Conservation (phyloP, 2,329 filamentous ascomycete species). For the Beauveria scarabaeidicola region DNA sequence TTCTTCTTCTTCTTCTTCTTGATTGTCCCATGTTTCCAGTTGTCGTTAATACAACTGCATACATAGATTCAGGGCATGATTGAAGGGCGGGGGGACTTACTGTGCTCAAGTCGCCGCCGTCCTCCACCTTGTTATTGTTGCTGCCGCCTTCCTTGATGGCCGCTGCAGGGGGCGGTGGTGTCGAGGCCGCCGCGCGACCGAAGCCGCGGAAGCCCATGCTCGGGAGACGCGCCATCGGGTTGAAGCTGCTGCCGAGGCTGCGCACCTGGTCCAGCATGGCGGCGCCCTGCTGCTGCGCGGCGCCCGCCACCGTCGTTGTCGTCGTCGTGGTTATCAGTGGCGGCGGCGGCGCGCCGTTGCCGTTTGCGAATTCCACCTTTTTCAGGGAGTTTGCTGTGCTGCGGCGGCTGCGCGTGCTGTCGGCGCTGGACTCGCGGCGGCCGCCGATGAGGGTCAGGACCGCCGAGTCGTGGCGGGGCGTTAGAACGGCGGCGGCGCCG, state of each 20-base stretch:
- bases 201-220: slow-evolving; percentile 69
- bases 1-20: background rate
- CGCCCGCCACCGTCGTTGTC: slow-evolving; percentile 15
- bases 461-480: slow-evolving; percentile 38
- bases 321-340: background rate
- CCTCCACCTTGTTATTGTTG: slow-evolving; percentile 32
- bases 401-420: slow-evolving; percentile 59
- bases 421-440: slow-evolving; percentile 66
- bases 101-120: slow-evolving; percentile 49
- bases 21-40: background rate
- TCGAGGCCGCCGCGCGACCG: slow-evolving; percentile 40
- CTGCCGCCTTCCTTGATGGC: slow-evolving; percentile 23
- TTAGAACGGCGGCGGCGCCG: slow-evolving; percentile 32
- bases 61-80: no score
- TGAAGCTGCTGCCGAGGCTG: slow-evolving; percentile 70
- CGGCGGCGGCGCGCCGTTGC: slow-evolving; percentile 16
- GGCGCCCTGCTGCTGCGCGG: slow-evolving; percentile 34
- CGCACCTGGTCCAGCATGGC: slow-evolving; percentile 72
- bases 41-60: background rate
- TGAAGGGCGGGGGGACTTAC: slow-evolving; percentile 31
- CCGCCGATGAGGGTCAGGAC: slow-evolving; percentile 65
- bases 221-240: slow-evolving; percentile 72
- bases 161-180: slow-evolving; percentile 15
- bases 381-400: slow-evolving; percentile 52
- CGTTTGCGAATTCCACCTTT: slow-evolving; percentile 44